Evolutionary conservation across 768 basidiomycete genomes (phyloP), one percentile per base, ranked within the genome.

Genomic region (Phaeotremella fagi): DNA sequence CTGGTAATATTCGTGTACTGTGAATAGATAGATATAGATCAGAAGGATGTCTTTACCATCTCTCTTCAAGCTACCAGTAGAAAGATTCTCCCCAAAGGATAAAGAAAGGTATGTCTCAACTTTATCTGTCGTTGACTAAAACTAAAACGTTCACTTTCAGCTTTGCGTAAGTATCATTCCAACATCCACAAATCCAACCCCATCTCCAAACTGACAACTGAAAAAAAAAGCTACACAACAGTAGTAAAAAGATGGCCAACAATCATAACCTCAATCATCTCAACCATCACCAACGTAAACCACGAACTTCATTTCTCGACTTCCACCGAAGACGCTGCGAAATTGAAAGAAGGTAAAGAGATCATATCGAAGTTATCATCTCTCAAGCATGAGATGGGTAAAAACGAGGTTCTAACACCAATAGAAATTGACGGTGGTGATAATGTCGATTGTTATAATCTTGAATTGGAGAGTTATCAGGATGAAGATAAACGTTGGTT

Each of bases 361-460:
- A 82, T 95, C 55, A 90, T 97, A 49, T 79, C 82, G 52, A 79
- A 81, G 66, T 77, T 87, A 45, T 83, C 84, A 64, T 81, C 81
- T 69, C 75, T 97, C 55, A 97, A 94, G 76, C 88, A 90, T 74
- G 83, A 85, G 66, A 92, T 95, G 87, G 84, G 82, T 0, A 79
- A 86, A 57, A 85, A 94, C 73, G 81, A 81, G 47, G 67, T 77
- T 23, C 70, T 90, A 52, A 79, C 83, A 52, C 78, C 75, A 2
- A 83, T 95, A 45, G 77, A 80, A n/a, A 76, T 82, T 5, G 92
- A 95, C 61, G 86, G 86, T 1, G 88, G 85, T 43, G 69, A 82
- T n/a, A 79, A 82, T 47, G 76, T 82, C 3, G 79, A 82, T 0
- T 75, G 79, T n/a, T 98, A 90, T 76, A 97, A 99, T 60, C 63